A percentile compares a stretch with the other conserved stretches of the same genome.
These are phyloP conservation scores for Candida silvatica DNA, from an alignment of 805 yeast species.

Conservation along the genomic window DNA sequence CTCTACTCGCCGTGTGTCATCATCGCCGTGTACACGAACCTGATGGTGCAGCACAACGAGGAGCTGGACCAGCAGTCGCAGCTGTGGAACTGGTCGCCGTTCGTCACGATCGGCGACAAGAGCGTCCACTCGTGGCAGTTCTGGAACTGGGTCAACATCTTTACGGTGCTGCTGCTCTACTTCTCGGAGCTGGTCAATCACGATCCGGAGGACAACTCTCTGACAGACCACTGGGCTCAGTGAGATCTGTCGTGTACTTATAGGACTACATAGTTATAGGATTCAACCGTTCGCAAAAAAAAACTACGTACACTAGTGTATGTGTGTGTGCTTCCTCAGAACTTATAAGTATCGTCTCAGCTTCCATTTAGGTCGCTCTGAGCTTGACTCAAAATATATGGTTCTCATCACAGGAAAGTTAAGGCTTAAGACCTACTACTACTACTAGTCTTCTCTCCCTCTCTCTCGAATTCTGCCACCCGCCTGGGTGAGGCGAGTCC, in stretches of 20 bases:
- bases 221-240: constrained; percentile 24
- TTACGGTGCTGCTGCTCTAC: constrained; percentile 70
- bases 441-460: too few relatives aligned
- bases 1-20: constrained; percentile 91
- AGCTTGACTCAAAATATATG: constrained; percentile 15
- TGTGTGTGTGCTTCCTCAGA: not conserved
- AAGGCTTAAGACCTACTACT: too few relatives aligned
- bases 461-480: too few relatives aligned
- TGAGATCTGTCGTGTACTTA: not conserved
- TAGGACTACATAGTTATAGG: not conserved
- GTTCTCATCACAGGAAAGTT: constrained; percentile 7
- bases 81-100: constrained; percentile 23
- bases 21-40: constrained; percentile 90
- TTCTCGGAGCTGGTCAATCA: constrained; percentile 57
- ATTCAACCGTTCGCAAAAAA: not conserved
- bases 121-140: constrained; percentile 75
- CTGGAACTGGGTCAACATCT: constrained; percentile 96
- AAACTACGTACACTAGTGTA: not conserved
- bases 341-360: constrained; percentile 11
- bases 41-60: constrained; percentile 83
- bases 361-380: constrained; percentile 13
- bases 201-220: constrained; percentile 25
- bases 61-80: constrained; percentile 51
- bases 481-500: constrained; percentile 1
- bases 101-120: constrained; percentile 10